Evolutionary conservation across 2,329 filamentous ascomycete species (phyloP), one percentile per base, ranked within the genome.

Genomic region (Cytospora schulzeri): DNA sequence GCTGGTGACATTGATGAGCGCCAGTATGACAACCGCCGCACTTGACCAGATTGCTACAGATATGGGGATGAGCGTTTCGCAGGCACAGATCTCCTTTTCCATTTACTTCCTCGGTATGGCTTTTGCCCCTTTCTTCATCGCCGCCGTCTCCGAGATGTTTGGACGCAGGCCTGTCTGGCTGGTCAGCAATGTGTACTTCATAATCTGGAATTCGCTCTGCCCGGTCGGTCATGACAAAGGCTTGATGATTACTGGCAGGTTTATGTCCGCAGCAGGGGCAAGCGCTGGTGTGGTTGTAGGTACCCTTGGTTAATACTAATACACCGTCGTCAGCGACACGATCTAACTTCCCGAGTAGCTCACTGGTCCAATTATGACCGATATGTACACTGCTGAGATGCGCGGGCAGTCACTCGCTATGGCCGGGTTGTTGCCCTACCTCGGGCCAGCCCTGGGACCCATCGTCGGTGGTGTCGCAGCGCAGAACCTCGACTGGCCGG

Each of bases 371-470:
- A 48, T 41, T 8, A 52, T 64, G 51, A 48, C 57, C 17, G 57
- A 56, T 24, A 64, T 60, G 57, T 65, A 53, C 12, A 19, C 41
- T 0, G 52, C 51, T 9, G 41, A 56, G 22, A 29, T 63, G 7
- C 53, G 60, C 17, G 63, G 54, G 1, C 52, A 31, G 12, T 57
- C 54, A 2, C 31, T 62, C 19, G 63, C 63, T 4, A 65, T 65
- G 12, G 35, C 59, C 4, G 31, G 29, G 1, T 33, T 63, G 5
- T 26, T 65, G n/a, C 59, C 63, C 7, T 62, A 54, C 22, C 70
- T 81, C 0, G 81, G 80, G 2, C 75, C 76, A 24, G 77, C 77
- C 8, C 64, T 80, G 7, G 80, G 79, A 0, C 79, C 79, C 1
- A 76, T 81, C 8, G 73, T 76, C 15, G 79, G 78, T 53, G 78